Evolutionary conservation across 202 grass and related monocot species (phyloP).

Genomic region (Eragrostis tef): DNA sequence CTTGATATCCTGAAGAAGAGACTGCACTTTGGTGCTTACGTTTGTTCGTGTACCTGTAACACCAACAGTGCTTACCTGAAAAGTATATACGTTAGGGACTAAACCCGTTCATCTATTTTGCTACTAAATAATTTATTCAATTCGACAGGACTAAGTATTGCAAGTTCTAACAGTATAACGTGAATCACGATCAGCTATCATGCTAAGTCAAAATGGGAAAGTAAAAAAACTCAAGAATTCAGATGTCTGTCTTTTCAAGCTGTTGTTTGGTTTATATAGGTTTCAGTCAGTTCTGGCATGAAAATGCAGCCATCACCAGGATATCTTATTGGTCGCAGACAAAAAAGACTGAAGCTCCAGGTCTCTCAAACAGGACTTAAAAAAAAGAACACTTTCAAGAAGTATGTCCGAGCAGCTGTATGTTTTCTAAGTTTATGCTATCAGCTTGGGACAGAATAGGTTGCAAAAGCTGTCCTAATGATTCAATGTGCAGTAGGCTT

Average conservation of each 20-base stretch:
- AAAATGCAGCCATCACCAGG: neutral
- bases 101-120: neutral
- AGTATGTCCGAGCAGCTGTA: neutral
- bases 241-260: constrained; percentile 4
- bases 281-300: constrained; percentile 27
- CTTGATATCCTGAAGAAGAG: constrained; percentile 91
- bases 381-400: neutral
- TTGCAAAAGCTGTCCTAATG: neutral
- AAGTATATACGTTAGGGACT: constrained; percentile 15
- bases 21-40: constrained; percentile 68
- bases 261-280: constrained; percentile 5
- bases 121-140: constrained; percentile 3
- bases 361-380: neutral
- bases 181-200: constrained; percentile 16
- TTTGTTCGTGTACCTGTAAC: constrained; percentile 76
- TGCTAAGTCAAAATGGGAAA: neutral
- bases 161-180: neutral
- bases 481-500: neutral
- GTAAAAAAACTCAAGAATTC: neutral
- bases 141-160: neutral
- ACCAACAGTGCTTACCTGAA: constrained; percentile 87
- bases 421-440: constrained; percentile 1
- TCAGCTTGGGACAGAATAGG: constrained; percentile 6
- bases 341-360: neutral
- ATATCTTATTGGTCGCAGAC: neutral